These are phyloP conservation scores for Wickerhamiella hasegawae DNA, from an alignment of 805 yeast genomes.

Conservation along the genomic window DNA sequence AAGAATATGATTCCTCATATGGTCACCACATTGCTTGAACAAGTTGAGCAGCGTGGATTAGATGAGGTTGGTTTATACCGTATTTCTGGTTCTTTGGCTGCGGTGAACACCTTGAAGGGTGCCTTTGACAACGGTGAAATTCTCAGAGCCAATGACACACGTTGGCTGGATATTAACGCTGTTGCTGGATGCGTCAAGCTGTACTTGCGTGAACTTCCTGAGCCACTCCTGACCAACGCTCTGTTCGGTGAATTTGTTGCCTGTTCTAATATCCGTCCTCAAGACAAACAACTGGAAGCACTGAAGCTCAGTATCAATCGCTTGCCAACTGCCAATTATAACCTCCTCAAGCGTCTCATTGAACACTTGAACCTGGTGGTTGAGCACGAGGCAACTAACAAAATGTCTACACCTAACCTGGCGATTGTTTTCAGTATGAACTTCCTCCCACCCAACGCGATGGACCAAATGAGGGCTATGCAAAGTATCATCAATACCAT, in stretches of 20 bases:
- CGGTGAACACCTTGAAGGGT: conserved; percentile 35
- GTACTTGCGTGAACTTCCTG: conserved; percentile 74
- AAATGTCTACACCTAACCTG: conserved; percentile 77
- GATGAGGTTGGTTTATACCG: conserved; percentile 87
- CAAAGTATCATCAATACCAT: conserved; percentile 35
- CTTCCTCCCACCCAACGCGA: conserved; percentile 31
- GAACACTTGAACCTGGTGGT: conserved; percentile 57
- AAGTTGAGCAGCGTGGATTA: conserved; percentile 72
- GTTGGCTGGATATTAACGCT: conserved; percentile 69
- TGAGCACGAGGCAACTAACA: conserved; percentile 48
- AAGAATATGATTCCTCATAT: conserved; percentile 44
- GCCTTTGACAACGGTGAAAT: conserved; percentile 38
- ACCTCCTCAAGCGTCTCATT: conserved; percentile 48
- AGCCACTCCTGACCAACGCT: conserved; percentile 55
- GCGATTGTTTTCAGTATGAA: conserved; percentile 77
- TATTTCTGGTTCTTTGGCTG: conserved; percentile 46
- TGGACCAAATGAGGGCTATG: conserved; percentile 36
- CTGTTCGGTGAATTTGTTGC: conserved; percentile 40
- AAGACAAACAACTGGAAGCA: conserved; percentile 6
- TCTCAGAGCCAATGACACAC: conserved; percentile 32
- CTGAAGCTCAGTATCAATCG: conserved; percentile 22
- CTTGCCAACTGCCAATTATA: conserved; percentile 53
- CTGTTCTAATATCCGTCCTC: conserved; percentile 11
- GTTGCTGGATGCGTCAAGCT: conserved; percentile 78
- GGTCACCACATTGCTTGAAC: conserved; percentile 47